Evolutionary conservation across 2,329 filamentous ascomycete species (phyloP).

Genomic region (Fusarium haematococcum): DNA sequence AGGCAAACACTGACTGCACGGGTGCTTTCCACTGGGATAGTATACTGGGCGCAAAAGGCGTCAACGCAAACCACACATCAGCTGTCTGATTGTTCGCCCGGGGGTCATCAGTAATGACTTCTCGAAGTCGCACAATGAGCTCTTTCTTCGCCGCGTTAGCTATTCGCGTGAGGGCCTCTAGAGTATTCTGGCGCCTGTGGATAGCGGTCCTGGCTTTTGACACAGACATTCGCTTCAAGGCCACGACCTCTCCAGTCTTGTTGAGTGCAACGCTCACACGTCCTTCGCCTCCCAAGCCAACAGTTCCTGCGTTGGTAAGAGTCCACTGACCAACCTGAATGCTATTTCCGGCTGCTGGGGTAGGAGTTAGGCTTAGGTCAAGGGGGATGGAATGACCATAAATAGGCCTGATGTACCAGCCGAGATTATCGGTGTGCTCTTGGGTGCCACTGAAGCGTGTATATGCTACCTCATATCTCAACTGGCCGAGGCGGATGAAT

Average conservation of each 20-base stretch:
- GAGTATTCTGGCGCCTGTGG: background rate
- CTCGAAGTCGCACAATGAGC: background rate
- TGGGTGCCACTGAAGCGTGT: background rate
- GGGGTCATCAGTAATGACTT: background rate
- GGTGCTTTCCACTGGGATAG: background rate
- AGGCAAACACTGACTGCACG: background rate
- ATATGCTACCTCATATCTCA: background rate
- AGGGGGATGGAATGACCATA: background rate
- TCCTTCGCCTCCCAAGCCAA: background rate
- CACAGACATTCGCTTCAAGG: background rate
- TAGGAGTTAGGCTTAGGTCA: background rate
- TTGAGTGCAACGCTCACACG: background rate
- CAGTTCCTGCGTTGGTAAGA: background rate
- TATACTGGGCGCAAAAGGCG: background rate
- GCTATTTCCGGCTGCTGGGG: background rate
- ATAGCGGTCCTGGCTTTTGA: background rate
- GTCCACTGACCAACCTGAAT: background rate
- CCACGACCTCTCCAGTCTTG: background rate
- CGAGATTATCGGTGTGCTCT: background rate
- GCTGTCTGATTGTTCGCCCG: background rate
- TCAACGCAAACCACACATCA: background rate
- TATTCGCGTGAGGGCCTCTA: background rate
- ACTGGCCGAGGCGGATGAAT: background rate
- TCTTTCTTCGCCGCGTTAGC: background rate
- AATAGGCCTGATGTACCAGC: background rate